These are phyloP conservation scores for Acanthamoeba lugdunensis DNA, from an alignment of 208 protist species.

Conservation along the genomic window DNA sequence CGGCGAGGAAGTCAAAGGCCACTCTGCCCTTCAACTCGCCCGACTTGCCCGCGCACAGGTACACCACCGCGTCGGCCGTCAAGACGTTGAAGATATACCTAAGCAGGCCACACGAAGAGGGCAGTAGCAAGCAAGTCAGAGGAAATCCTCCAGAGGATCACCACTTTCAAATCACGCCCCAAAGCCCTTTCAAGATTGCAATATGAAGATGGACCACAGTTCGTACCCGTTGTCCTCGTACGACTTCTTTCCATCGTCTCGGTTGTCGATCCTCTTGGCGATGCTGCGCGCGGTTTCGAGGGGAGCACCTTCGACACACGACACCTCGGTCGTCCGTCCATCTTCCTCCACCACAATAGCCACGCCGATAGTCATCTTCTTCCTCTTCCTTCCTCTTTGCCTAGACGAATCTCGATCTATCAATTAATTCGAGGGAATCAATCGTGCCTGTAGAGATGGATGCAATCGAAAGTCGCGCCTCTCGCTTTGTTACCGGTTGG, in stretches of 20 bases:
- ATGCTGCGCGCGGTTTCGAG: constrained; percentile 49
- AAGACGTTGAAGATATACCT: constrained; percentile 64
- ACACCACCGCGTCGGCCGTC: constrained; percentile 16
- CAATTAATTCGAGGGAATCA: too few species aligned
- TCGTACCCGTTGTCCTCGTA: constrained; percentile 52
- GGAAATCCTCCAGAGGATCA: background rate
- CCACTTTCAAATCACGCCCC: too few species aligned
- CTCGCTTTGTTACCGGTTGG: too few species aligned
- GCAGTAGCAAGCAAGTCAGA: background rate
- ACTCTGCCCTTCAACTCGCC: constrained; percentile 38
- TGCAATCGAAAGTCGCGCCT: too few species aligned
- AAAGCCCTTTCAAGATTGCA: background rate
- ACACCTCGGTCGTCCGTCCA: constrained; percentile 14
- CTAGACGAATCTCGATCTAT: too few species aligned
- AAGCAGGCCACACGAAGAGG: background rate
- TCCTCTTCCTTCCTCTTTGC: background rate
- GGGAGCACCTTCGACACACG: background rate
- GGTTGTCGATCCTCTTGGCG: constrained; percentile 43
- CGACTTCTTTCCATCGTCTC: constrained; percentile 55
- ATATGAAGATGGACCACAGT: background rate
- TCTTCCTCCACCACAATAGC: constrained; percentile 43
- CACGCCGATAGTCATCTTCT: constrained; percentile 15
- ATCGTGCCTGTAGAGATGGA: too few species aligned
- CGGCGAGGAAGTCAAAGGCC: constrained; percentile 18
- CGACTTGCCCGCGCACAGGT: constrained; percentile 44